Percentiles rank a stretch among this genome's conserved stretches.
phyloP scores from a whole-genome alignment of 768 basidiomycete species.

The Lactarius sp. region DNA sequence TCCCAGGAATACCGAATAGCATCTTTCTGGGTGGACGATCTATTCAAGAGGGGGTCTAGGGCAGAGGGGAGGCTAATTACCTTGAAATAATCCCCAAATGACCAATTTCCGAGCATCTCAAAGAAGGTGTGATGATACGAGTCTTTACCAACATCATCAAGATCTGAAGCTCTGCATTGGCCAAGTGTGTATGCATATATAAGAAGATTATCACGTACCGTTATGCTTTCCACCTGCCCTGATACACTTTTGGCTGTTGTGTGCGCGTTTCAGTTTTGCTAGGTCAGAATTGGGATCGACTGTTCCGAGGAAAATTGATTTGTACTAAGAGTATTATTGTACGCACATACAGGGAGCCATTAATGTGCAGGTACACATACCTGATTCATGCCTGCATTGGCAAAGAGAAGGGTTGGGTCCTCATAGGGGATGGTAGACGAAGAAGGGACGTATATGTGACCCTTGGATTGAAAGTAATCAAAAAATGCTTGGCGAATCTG shows the following conservation, averaged over 20 bases:
- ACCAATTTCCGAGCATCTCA: constrained; percentile 99
- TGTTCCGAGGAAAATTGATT: constrained; percentile 95
- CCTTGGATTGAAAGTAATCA: constrained; percentile 72
- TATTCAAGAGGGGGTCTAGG: constrained; percentile 3
- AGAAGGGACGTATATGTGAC: constrained; percentile 86
- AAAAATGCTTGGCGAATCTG: constrained; percentile 88
- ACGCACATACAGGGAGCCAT: neutral
- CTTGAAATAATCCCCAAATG: constrained; percentile 99
- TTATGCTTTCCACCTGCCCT: constrained; percentile 99
- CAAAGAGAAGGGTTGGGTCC: constrained; percentile 95
- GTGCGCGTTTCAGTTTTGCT: constrained; percentile 86
- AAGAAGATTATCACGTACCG: constrained; percentile 42
- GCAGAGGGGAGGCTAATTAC: constrained; percentile 34
- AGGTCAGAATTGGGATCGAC: constrained; percentile 94
- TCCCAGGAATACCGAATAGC: no score
- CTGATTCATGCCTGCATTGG: constrained; percentile 98
- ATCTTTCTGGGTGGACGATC: constrained; percentile 60
- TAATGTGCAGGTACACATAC: constrained; percentile 34
- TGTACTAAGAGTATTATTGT: constrained; percentile 56
- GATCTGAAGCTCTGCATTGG: constrained; percentile 47
- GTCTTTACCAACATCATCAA: constrained; percentile 98
- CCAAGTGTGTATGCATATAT: constrained; percentile 5
- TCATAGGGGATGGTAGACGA: constrained; percentile 95
- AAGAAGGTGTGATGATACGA: constrained; percentile 98
- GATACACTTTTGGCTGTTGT: constrained; percentile 97